Percentiles rank a stretch among this genome's conserved stretches.
Evolutionary conservation across 306 rosid species (phyloP).

Genomic region (Acacia confusa): DNA sequence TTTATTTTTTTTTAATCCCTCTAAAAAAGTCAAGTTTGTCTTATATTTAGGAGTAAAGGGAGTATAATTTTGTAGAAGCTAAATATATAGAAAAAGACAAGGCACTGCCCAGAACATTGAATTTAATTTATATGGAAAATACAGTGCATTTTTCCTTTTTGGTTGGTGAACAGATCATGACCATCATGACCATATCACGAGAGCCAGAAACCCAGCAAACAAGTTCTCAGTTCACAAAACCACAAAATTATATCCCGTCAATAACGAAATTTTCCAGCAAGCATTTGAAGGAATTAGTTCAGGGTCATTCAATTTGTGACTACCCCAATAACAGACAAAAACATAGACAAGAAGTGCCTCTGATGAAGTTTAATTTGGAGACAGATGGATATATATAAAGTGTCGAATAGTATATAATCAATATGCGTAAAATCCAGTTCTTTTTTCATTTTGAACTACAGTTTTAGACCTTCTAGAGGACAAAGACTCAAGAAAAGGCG

Average conservation of each 20-base stretch:
- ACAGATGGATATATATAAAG: neutral
- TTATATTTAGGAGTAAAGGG: too few relatives aligned
- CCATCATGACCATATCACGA: constrained; percentile 36
- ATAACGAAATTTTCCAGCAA: neutral
- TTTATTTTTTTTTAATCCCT: too few relatives aligned
- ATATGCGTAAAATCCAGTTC: neutral
- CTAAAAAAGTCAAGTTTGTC: too few relatives aligned
- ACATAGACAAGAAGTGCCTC: neutral
- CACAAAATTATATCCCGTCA: neutral
- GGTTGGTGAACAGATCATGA: constrained; percentile 71
- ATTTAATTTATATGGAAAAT: constrained; percentile 28
- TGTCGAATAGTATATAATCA: neutral
- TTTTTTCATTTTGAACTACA: neutral
- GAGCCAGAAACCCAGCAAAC: neutral
- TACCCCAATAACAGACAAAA: neutral
- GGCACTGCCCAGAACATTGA: constrained; percentile 27
- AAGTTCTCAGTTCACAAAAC: neutral
- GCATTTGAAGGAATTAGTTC: neutral
- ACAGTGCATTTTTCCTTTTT: constrained; percentile 14
- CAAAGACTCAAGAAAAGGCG: neutral
- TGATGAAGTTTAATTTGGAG: neutral
- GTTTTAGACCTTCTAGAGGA: neutral
- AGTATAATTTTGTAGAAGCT: constrained; percentile 41
- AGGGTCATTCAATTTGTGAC: neutral
- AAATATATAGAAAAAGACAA: constrained; percentile 29